Base-by-base conservation (phyloP, 2,329 filamentous ascomycete species). In the Neospermospora avenae region DNA sequence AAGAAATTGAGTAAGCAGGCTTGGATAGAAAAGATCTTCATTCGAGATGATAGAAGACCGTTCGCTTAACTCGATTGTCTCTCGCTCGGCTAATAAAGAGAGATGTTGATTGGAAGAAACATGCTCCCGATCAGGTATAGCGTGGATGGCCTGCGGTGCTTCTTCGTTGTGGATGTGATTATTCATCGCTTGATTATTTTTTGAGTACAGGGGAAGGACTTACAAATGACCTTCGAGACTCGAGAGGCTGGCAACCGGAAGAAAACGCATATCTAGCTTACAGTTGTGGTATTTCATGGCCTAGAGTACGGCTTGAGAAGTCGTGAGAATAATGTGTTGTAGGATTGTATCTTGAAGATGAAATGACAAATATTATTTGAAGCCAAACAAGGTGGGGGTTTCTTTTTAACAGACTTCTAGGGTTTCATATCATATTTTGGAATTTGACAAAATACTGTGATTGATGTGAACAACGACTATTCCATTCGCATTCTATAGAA, bases 21-120 rank as follows among this genome's bases (percentile, higher is more conserved):
- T 45, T 24, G 44, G 11, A 16, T 2, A n/a, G 16, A 2, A 3
- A 13, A 6, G n/a, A 8, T 31, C 20, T 11, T 20, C 25, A 24
- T 10, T n/a, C 2, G 24, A 45, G 2, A 44, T 28, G 13, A 22
- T 39, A 16, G 25, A 22, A 20, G 28, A 28, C 24, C 39, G 7
- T 16, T 24, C 20, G 24, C 3, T 4, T 22, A 18, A 3, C 1
- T n/a, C 28, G 46, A 28, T n/a, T 35, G 16, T 14, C 3, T 25
- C 34, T 35, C 46, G 16, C 8, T 51, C 35, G 10, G 46, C 24
- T 25, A 34, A 16, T 34, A 3, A 14, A 7, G n/a, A 42, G 53
- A 24, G 37, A 55, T n/a, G 0, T 18, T 55, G 25, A 55, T 55
- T 55, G 53, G 53, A 55, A 31, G 39, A 45, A 44, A 55, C 39